These are phyloP conservation scores for Mucor lusitanicus DNA, from an alignment of 371 early-diverging fungal species.

Conservation along the genomic window DNA sequence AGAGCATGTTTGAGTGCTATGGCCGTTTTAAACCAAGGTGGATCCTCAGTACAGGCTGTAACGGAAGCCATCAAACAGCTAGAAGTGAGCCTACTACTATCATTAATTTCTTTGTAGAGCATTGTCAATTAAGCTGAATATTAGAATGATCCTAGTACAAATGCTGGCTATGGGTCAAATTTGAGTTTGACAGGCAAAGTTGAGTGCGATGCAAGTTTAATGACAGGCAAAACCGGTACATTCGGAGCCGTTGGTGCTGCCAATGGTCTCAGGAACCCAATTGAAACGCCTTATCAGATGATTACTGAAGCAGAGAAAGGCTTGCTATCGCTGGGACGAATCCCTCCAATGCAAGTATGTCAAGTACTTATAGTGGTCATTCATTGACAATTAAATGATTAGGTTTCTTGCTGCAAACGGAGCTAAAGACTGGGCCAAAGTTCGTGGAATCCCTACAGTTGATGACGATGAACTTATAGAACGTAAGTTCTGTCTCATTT, in stretches of 20 bases:
- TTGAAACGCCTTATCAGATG: slow-evolving; percentile 56
- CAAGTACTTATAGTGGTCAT: background rate
- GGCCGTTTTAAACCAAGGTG: slow-evolving; percentile 20
- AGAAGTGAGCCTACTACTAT: slow-evolving; percentile 38
- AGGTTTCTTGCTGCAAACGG: slow-evolving; percentile 69
- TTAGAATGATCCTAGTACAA: slow-evolving; percentile 55
- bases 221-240: slow-evolving; percentile 63
- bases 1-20: slow-evolving; percentile 42
- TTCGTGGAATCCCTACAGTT: slow-evolving; percentile 30
- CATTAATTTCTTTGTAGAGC: background rate
- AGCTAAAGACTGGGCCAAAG: slow-evolving; percentile 56
- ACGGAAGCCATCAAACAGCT: slow-evolving; percentile 39
- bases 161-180: slow-evolving; percentile 77
- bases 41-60: slow-evolving; percentile 30
- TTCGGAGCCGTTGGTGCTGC: slow-evolving; percentile 85
- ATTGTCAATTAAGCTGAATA: background rate
- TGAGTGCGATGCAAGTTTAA: slow-evolving; percentile 89
- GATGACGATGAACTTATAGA: slow-evolving; percentile 26
- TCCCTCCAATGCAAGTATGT: slow-evolving; percentile 66
- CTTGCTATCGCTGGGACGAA: slow-evolving; percentile 59
- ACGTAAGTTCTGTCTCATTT: slow-evolving; percentile 13
- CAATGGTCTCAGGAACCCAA: slow-evolving; percentile 71
- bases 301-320: slow-evolving; percentile 46
- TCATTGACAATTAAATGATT: background rate
- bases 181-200: slow-evolving; percentile 74